A percentile compares a stretch with the other conserved stretches of the same genome.
These are phyloP conservation scores for Tolypocladium cylindrosporum DNA, from an alignment of 2,329 filamentous ascomycete species.

Conservation along the genomic window DNA sequence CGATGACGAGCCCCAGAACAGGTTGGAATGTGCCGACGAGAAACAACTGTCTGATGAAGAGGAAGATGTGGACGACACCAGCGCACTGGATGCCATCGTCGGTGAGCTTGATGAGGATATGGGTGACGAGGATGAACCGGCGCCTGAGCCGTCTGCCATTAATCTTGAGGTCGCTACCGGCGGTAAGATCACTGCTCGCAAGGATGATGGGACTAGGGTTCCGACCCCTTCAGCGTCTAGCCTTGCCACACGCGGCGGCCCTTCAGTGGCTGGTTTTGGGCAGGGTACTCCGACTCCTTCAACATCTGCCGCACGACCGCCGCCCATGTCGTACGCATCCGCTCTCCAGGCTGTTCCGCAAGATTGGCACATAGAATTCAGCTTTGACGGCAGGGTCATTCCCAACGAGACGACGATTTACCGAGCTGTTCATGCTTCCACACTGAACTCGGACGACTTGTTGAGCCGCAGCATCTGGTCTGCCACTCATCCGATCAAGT, in stretches of 20 bases:
- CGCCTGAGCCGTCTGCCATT: conserved; percentile 71
- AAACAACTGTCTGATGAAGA: conserved; percentile 68
- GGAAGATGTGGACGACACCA: conserved; percentile 53
- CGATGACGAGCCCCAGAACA: conserved; percentile 54
- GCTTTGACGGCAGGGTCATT: conserved; percentile 71
- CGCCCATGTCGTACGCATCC: conserved; percentile 70
- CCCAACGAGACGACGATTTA: conserved; percentile 93
- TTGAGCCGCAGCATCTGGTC: conserved; percentile 78
- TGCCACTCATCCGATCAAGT: conserved; percentile 81
- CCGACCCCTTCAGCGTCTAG: conserved; percentile 63
- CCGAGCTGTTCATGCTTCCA: conserved; percentile 69
- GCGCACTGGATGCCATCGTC: conserved; percentile 75
- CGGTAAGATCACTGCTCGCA: conserved; percentile 81
- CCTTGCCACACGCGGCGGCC: conserved; percentile 28
- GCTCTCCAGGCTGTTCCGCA: conserved; percentile 72
- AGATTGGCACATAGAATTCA: conserved; percentile 98
- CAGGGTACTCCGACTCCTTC: conserved; percentile 38
- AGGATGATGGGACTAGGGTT: conserved; percentile 83
- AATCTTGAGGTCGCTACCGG: conserved; percentile 82
- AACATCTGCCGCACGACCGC: conserved; percentile 44
- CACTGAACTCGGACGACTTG: conserved; percentile 47
- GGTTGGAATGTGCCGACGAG: conserved; percentile 88
- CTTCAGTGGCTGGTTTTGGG: conserved; percentile 18
- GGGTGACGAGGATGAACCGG: conserved; percentile 57
- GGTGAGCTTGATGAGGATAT: conserved; percentile 83